A percentile compares a stretch with the other conserved stretches of the same genome.
Conservation (phyloP, 1,284 basidiomycete genomes). For the Leccinum subfulvum region DNA sequence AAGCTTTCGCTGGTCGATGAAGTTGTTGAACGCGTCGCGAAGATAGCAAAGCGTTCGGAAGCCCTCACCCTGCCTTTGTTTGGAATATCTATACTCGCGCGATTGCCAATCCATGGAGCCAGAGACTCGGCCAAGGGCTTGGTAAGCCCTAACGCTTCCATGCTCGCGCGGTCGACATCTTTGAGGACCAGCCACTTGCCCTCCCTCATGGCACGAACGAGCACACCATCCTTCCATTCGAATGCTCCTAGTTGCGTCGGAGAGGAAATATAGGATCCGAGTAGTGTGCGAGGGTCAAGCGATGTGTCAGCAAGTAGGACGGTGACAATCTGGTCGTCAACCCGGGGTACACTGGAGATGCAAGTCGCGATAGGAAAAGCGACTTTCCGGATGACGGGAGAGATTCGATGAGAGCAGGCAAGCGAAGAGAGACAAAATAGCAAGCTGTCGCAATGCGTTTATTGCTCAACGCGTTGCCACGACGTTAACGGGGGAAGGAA, state of each 20-base stretch:
- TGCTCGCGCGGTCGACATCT: conserved; percentile 88
- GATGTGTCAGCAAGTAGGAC: conserved; percentile 94
- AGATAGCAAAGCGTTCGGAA: conserved; percentile 73
- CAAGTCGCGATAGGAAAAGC: conserved; percentile 78
- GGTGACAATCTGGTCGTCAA: conserved; percentile 65
- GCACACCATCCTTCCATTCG: conserved; percentile 94
- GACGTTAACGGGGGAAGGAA: conserved; percentile 40
- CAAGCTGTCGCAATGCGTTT: conserved; percentile 60
- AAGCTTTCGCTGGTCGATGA: conserved; percentile 45
- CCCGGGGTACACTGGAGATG: conserved; percentile 58
- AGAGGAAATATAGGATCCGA: conserved; percentile 94
- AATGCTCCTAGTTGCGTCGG: conserved; percentile 85
- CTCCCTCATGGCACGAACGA: conserved; percentile 87
- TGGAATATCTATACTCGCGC: conserved; percentile 69
- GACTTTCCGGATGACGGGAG: conserved; percentile 91
- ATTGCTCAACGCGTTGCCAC: conserved; percentile 69
- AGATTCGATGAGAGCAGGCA: conserved; percentile 85
- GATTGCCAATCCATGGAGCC: conserved; percentile 70
- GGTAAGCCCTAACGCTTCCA: conserved; percentile 82
- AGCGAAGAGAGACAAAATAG: conserved; percentile 65
- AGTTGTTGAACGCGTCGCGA: conserved; percentile 72
- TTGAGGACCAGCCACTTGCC: conserved; percentile 95
- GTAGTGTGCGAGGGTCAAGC: conserved; percentile 89
- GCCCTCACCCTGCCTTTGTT: conserved; percentile 70
- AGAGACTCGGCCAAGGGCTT: conserved; percentile 83